Evolutionary conservation across 352 stramenopile genomes (phyloP), one percentile per base, ranked within the genome.

Genomic region (Plasmopara viticola): DNA sequence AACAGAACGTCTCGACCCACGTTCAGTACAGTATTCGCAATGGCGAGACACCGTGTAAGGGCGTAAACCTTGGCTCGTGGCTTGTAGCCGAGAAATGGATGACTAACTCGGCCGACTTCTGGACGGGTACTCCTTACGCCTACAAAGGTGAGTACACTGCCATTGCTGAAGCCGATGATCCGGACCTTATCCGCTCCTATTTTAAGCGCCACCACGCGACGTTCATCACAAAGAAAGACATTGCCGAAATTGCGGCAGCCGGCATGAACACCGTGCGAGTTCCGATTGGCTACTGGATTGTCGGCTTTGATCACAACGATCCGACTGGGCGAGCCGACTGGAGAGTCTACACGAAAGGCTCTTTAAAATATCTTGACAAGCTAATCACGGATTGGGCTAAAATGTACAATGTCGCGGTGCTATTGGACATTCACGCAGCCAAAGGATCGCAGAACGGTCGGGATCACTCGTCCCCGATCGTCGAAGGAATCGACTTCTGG

Each of bases 191-290:
- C 20, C 57, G 72, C 2, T 59, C 44, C 9, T 55, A 75, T 10
- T 71, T 88, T 34, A 69, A 77, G 30, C 58, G 62, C 29, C 82
- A 92, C 54, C 78, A 78, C 33, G 46, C 52, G 14, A 77, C 60
- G 6, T 93, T 84, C 47, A 87, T 90, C 54, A 90, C 65, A 0
- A 77, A 90, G 47, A 51, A 53, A 7, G 79, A 89, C 29, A 88
- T 93, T 51, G 53, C 51, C 5, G 64, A 58, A 7, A 90, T 93
- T 45, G 75, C 74, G 0, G 60, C 51, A 5, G 62, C 75, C 8
- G 78, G 79, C 0, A 70, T 93, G 59, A 90, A 93, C 58, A 90
- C 80, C 1, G 77, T 92, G n/a, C 79, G 82, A 6, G 79, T 92
- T 9, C 78, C 82, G 0, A 64, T 93, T 3, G 82, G 82, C 13